Conservation (phyloP, 1,284 basidiomycete species). For the Athelia psychrophila region DNA sequence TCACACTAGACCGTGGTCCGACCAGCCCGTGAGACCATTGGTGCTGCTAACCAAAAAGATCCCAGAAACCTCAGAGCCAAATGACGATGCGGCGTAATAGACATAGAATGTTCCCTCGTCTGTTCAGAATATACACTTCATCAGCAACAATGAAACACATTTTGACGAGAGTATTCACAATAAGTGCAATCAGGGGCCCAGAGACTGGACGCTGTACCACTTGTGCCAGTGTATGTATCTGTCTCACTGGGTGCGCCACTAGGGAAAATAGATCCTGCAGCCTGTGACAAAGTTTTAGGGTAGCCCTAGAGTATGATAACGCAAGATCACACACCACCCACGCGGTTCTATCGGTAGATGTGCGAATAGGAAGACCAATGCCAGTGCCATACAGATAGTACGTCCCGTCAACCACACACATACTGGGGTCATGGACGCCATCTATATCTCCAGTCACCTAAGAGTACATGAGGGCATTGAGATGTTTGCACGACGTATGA, state of each 20-base stretch:
- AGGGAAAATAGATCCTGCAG: neutral
- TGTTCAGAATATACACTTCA: neutral
- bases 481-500: too few relatives aligned
- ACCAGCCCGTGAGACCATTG: slow-evolving; percentile 1
- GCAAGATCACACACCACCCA: too few relatives aligned
- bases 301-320: too few relatives aligned
- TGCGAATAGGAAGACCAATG: neutral
- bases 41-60: slow-evolving; percentile 16
- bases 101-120: slow-evolving; percentile 2
- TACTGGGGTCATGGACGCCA: slow-evolving; percentile 1
- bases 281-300: neutral
- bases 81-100: slow-evolving; percentile 20
- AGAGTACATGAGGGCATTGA: neutral
- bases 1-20: neutral
- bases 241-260: neutral
- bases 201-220: neutral
- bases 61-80: slow-evolving; percentile 22
- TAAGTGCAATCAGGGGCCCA: neutral
- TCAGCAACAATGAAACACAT: too few relatives aligned
- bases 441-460: neutral
- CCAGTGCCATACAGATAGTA: neutral
- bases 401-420: neutral
- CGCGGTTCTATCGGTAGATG: neutral
- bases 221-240: neutral
- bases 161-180: neutral